Evolutionary conservation across 2,329 filamentous ascomycete species (phyloP).

Genomic region (Lachnellula hyalina): DNA sequence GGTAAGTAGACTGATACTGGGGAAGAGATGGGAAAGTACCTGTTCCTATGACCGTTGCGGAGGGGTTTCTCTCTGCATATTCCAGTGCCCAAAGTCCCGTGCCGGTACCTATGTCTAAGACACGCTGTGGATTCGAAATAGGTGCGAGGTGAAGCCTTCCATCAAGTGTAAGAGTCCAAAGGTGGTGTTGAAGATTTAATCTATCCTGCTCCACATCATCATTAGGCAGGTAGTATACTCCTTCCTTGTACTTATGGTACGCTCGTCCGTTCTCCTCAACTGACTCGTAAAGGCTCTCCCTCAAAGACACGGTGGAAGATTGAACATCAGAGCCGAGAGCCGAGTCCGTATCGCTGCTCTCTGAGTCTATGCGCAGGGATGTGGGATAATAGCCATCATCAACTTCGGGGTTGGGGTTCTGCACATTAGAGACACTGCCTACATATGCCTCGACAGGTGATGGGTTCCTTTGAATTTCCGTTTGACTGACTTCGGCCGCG

Average conservation of each 20-base stretch:
- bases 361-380: slow-evolving; percentile 10
- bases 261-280: slow-evolving; percentile 16
- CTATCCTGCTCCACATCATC: slow-evolving; percentile 42
- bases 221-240: slow-evolving; percentile 49
- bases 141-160: slow-evolving; percentile 11
- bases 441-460: neutral
- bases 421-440: neutral
- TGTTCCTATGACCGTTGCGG: slow-evolving; percentile 6
- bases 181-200: slow-evolving; percentile 13
- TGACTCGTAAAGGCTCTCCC: slow-evolving; percentile 15
- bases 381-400: slow-evolving; percentile 10
- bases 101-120: slow-evolving; percentile 30
- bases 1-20: neutral
- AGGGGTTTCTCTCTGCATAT: slow-evolving; percentile 8
- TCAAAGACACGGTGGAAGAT: slow-evolving; percentile 14
- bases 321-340: slow-evolving; percentile 7
- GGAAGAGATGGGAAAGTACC: neutral
- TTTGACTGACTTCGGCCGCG: neutral
- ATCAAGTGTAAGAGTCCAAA: slow-evolving; percentile 14
- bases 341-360: slow-evolving; percentile 9
- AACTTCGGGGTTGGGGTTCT: neutral
- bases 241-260: slow-evolving; percentile 19
- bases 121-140: slow-evolving; percentile 16
- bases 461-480: neutral
- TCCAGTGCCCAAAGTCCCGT: slow-evolving; percentile 23